Evolutionary conservation across 805 yeast species (phyloP).

Genomic region (Maudiozyma bulderi): DNA sequence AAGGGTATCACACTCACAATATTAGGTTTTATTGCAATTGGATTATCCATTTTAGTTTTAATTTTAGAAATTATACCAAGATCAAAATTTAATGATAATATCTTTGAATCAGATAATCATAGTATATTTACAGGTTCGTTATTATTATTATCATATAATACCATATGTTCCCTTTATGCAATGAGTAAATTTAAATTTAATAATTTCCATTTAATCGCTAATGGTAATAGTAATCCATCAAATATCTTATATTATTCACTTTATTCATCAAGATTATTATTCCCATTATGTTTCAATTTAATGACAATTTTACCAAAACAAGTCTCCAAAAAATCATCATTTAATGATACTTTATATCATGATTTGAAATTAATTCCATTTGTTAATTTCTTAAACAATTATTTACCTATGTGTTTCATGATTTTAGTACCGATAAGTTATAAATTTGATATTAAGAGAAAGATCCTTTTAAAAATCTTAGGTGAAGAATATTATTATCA

Average conservation of each 20-base stretch:
- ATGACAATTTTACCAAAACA: conserved; percentile 19
- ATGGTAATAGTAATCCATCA: conserved; percentile 27
- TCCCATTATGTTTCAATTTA: conserved; percentile 28
- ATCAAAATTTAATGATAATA: conserved; percentile 18
- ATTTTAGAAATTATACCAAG: conserved; percentile 22
- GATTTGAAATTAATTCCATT: conserved; percentile 24
- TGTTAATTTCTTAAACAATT: conserved; percentile 19
- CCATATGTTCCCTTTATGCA: conserved; percentile 23
- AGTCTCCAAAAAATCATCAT: conserved; percentile 12
- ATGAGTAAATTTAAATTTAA: conserved; percentile 27
- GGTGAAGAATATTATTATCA: conserved; percentile 29
- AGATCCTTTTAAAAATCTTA: conserved; percentile 19
- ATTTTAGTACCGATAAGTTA: conserved; percentile 18
- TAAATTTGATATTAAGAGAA: conserved; percentile 23
- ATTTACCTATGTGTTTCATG: conserved; percentile 22
- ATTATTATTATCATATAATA: conserved; percentile 20
- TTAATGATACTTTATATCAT: conserved; percentile 19
- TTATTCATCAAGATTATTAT: conserved; percentile 26
- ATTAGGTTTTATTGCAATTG: conserved; percentile 8
- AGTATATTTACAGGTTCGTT: conserved; percentile 16
- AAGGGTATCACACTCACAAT: conserved; percentile 1
- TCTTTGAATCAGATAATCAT: conserved; percentile 8
- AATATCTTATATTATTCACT: conserved; percentile 26
- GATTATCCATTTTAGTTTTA: conserved; percentile 14
- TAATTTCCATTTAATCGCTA: conserved; percentile 26